Evolutionary conservation across 768 basidiomycete species (phyloP).

Genomic region (Dentipellis sp.): DNA sequence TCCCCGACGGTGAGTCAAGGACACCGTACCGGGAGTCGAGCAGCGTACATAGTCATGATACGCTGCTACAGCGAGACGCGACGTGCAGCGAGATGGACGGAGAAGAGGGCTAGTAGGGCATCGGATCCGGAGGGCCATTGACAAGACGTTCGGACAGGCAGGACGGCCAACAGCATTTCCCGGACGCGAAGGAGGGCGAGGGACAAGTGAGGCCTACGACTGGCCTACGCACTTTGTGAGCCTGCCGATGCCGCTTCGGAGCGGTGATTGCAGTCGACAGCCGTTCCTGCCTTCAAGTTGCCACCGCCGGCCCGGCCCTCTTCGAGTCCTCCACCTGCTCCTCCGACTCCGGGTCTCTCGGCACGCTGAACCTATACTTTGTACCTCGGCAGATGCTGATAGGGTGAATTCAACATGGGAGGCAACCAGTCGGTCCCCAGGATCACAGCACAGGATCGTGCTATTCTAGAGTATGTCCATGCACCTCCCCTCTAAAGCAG

Average conservation of each 20-base stretch:
- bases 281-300: neutral
- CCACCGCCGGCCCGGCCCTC: no score
- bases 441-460: conserved; percentile 88
- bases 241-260: neutral
- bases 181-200: neutral
- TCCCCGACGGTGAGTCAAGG: neutral
- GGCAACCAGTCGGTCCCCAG: conserved; percentile 70
- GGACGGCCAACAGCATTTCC: neutral
- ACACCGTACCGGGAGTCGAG: conserved; percentile 29
- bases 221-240: neutral
- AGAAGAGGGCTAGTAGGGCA: neutral
- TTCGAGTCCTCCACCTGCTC: no score
- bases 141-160: neutral
- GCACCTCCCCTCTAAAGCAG: no score
- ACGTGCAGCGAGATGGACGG: neutral
- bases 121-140: conserved; percentile 8
- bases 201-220: neutral
- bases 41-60: conserved; percentile 71
- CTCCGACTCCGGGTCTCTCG: no score
- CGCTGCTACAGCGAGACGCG: conserved; percentile 7
- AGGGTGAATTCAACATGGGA: conserved; percentile 39
- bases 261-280: neutral
- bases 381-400: neutral
- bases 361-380: neutral
- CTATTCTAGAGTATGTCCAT: conserved; percentile 81